Conservation (phyloP, 2,329 filamentous ascomycete species). For the Trematosphaeria pertusa region DNA sequence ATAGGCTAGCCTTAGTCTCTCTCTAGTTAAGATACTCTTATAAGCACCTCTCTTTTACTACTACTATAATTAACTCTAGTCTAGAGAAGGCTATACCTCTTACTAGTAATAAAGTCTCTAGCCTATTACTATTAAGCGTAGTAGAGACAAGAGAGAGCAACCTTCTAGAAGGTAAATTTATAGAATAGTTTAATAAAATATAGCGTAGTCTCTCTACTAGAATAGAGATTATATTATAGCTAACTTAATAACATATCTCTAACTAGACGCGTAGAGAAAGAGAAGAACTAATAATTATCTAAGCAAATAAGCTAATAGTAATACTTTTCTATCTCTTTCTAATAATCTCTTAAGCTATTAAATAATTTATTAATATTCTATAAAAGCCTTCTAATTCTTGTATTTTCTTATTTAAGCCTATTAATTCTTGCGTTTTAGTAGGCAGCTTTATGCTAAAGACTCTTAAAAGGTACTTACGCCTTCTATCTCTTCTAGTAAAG, state of each 20-base stretch:
- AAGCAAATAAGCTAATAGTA: too few species aligned
- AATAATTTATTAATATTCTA: too few species aligned
- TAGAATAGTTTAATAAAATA: background rate
- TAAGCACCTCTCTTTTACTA: background rate
- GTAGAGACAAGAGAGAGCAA: background rate
- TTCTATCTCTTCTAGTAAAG: too few species aligned
- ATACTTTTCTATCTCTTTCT: too few species aligned
- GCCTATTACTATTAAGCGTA: background rate
- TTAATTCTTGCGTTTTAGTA: too few species aligned
- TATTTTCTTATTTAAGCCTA: too few species aligned
- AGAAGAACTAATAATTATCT: too few species aligned
- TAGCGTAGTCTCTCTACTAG: background rate
- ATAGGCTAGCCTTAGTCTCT: background rate
- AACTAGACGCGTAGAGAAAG: background rate
- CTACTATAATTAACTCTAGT: background rate
- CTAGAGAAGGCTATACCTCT: background rate
- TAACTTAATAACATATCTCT: background rate
- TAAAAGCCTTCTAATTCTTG: too few species aligned
- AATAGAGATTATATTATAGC: background rate
- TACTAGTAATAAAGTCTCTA: constrained; percentile 3
- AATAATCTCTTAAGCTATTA: too few species aligned
- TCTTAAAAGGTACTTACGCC: too few species aligned
- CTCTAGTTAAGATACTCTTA: constrained; percentile 4
- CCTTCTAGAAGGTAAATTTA: background rate
- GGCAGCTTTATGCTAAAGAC: too few species aligned